Evolutionary conservation across 257 asterid species (phyloP), one percentile per base, ranked within the genome.

Genomic region (Haberlea rhodopensis): DNA sequence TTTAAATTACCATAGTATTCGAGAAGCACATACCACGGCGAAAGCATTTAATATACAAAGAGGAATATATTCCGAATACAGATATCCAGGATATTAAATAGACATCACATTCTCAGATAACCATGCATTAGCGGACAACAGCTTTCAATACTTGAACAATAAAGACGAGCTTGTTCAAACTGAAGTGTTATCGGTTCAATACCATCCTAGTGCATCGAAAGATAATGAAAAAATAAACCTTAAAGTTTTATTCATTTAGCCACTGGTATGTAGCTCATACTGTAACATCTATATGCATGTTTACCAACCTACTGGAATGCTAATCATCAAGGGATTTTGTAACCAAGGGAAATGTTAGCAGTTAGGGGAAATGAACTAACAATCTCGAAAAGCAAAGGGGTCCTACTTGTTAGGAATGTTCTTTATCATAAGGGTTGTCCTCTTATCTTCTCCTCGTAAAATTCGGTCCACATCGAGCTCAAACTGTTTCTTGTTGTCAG

Each of bases 401-500:
- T 52, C 90, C n/a, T 88, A 94, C 99, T 94, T 94, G 95, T 94
- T 94, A 72, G 99, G 99, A 66, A 94, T 94, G 83, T 94, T 94
- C 88, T 94, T 94, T 67, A 94, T 83, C 99, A 94, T 94, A 25
- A 94, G 96, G 4, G 99, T 94, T 18, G 99, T 94, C 78, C 99
- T 84, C 77, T 88, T 94, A 80, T 94, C 99, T 25, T 94, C 97
- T 75, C 96, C 99, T 57, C 87, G 84, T 31, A 76, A 6, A 78
- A 94, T 94, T 63, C 95, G 86, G 62, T 90, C 99, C 40, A 94
- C 16, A 71, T 90, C 99, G 57, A 94, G 97, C 80, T 94, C 99
- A 82, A 94, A 94, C 79, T 94, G 99, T 71, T 87, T 94, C 82
- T 89, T 94, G 81, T 79, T 92, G 72, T 90, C 97, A 59, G 81